A percentile compares a stretch with the other conserved stretches of the same genome.
These are phyloP conservation scores for Orychophragmus violaceus DNA, from an alignment of 345 rosid species.

Conservation along the genomic window DNA sequence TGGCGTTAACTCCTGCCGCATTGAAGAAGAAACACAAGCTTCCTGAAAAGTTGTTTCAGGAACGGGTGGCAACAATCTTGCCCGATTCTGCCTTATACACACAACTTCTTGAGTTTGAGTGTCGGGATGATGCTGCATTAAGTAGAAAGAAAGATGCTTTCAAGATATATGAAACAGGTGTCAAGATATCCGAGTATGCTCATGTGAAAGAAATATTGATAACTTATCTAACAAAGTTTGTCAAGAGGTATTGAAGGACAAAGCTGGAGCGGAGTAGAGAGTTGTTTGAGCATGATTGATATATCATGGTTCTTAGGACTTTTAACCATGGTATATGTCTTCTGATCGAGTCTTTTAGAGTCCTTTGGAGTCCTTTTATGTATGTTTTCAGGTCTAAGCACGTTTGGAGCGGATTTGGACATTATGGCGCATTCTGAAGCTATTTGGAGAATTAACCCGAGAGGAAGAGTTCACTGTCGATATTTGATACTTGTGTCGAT, in stretches of 20 bases:
- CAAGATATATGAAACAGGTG: too few relatives aligned
- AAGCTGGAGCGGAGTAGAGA: slow-evolving; percentile 92
- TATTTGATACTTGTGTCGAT: too few relatives aligned
- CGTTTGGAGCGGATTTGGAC: too few relatives aligned
- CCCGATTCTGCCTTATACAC: slow-evolving; percentile 97
- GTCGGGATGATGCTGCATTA: slow-evolving; percentile 87
- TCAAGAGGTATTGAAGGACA: slow-evolving; percentile 75
- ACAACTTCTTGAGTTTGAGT: slow-evolving; percentile 94
- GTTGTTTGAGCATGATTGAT: slow-evolving; percentile 81
- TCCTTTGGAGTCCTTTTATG: too few relatives aligned
- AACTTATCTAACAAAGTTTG: slow-evolving; percentile 88
- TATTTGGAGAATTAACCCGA: too few relatives aligned
- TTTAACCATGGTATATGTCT: too few relatives aligned
- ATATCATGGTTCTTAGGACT: too few relatives aligned
- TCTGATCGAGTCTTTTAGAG: too few relatives aligned
- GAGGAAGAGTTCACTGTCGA: too few relatives aligned
- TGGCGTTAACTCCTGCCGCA: slow-evolving; percentile 77
- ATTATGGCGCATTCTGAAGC: too few relatives aligned
- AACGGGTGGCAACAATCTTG: slow-evolving; percentile 86
- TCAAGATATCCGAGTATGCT: slow-evolving; percentile 90
- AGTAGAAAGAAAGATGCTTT: slow-evolving; percentile 84
- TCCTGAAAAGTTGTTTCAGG: slow-evolving; percentile 85
- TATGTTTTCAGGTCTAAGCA: too few relatives aligned
- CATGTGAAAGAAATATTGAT: slow-evolving; percentile 95
- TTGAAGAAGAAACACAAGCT: slow-evolving; percentile 91